Evolutionary conservation across 164 flowering plant genomes (phyloP).

Genomic region (Liriodendron chinense): DNA sequence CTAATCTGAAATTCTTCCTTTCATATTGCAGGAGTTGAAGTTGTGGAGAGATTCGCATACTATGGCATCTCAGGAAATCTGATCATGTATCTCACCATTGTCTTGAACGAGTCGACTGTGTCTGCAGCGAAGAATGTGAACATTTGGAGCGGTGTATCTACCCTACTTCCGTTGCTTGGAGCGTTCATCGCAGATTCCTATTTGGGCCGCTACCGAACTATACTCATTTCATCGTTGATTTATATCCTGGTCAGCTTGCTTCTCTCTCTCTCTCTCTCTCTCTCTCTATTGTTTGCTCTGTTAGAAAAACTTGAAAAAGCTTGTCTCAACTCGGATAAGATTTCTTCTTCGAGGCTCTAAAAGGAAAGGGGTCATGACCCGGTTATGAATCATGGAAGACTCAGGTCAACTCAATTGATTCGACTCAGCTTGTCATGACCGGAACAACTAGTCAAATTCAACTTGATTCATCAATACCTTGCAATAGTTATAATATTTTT

Average conservation of each 20-base stretch:
- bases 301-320: no score
- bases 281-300: neutral
- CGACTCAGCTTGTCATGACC: no score
- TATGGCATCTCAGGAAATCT: slow-evolving; percentile 11
- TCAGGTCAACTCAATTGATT: no score
- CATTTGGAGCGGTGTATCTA: slow-evolving; percentile 14
- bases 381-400: no score
- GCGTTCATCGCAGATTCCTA: slow-evolving; percentile 19
- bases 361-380: no score
- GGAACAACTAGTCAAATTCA: no score
- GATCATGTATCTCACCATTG: slow-evolving; percentile 16
- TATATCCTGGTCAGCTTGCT: slow-evolving; percentile 11
- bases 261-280: no score
- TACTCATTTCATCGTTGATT: slow-evolving; percentile 8
- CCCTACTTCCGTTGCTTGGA: slow-evolving; percentile 16
- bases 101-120: neutral
- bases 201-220: slow-evolving; percentile 13
- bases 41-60: slow-evolving; percentile 17
- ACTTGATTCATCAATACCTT: no score
- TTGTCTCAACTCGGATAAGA: no score
- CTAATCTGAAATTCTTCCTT: neutral
- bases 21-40: slow-evolving; percentile 12
- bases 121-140: slow-evolving; percentile 16
- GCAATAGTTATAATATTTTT: no score
- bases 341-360: no score